Percentiles rank a stretch among this genome's conserved stretches.
Conservation (phyloP, 1,284 basidiomycete genomes). For the Phylloporus sp. region DNA sequence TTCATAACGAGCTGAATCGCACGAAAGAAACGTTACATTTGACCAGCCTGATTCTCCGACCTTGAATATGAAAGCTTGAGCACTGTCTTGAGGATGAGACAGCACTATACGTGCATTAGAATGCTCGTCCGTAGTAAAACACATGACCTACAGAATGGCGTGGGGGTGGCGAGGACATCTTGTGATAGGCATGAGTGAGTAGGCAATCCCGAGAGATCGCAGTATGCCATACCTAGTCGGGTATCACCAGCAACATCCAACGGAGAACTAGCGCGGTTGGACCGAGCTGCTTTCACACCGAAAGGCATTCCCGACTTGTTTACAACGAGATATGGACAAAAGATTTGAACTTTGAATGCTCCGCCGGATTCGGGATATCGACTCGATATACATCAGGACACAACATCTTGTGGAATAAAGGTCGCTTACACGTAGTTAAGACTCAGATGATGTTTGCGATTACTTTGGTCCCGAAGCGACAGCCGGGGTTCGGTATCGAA, state of each 20-base stretch:
- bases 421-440: constrained; percentile 85
- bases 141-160: constrained; percentile 74
- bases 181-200: constrained; percentile 13
- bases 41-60: constrained; percentile 94
- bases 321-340: constrained; percentile 89
- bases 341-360: constrained; percentile 98
- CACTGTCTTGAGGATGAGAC: constrained; percentile 82
- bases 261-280: constrained; percentile 72
- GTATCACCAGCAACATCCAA: constrained; percentile 88
- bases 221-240: constrained; percentile 48
- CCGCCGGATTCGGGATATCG: constrained; percentile 92
- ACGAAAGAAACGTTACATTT: constrained; percentile 51
- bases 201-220: background rate
- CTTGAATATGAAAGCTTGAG: constrained; percentile 86
- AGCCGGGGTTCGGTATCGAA: constrained; percentile 83
- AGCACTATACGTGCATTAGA: constrained; percentile 66
- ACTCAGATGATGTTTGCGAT: constrained; percentile 81
- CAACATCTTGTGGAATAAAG: background rate
- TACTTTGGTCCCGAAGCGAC: constrained; percentile 75
- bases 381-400: constrained; percentile 40
- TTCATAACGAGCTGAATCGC: background rate
- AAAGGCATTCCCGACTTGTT: constrained; percentile 96
- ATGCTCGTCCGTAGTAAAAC: constrained; percentile 39
- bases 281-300: constrained; percentile 67
- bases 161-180: constrained; percentile 64